These are phyloP conservation scores for Fusarium sp. DNA, from an alignment of 2,329 filamentous ascomycete genomes.

Conservation along the genomic window DNA sequence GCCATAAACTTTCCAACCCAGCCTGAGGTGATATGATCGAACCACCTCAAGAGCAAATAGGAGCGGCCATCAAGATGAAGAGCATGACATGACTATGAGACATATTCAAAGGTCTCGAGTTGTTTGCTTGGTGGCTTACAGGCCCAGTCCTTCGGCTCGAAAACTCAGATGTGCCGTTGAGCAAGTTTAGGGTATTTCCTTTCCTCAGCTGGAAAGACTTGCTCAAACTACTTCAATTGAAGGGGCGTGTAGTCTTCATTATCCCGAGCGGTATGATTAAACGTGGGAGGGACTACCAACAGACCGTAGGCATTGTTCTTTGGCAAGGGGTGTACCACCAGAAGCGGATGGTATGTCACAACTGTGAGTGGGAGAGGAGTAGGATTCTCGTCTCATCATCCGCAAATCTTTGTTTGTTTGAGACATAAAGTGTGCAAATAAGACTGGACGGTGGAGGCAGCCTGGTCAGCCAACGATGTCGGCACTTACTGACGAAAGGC, in stretches of 20 bases:
- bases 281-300: slow-evolving; percentile 5
- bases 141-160: neutral
- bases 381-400: slow-evolving; percentile 2
- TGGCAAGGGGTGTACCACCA: neutral
- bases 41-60: slow-evolving; percentile 1
- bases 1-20: neutral
- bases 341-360: neutral
- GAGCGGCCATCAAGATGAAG: neutral
- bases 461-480: slow-evolving; percentile 10
- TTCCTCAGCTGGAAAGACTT: neutral
- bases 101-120: neutral
- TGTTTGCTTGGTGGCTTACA: slow-evolving; percentile 10
- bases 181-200: neutral
- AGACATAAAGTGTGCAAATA: neutral
- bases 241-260: slow-evolving; percentile 12
- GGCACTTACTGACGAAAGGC: slow-evolving; percentile 27
- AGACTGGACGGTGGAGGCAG: neutral
- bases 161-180: slow-evolving; percentile 1
- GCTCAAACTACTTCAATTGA: neutral
- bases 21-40: neutral
- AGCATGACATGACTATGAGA: neutral
- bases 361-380: neutral
- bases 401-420: slow-evolving; percentile 1
- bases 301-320: slow-evolving; percentile 14
- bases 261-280: slow-evolving; percentile 10